Conservation (phyloP, 2,329 filamentous ascomycete genomes). For the Cladophialophora immunda region DNA sequence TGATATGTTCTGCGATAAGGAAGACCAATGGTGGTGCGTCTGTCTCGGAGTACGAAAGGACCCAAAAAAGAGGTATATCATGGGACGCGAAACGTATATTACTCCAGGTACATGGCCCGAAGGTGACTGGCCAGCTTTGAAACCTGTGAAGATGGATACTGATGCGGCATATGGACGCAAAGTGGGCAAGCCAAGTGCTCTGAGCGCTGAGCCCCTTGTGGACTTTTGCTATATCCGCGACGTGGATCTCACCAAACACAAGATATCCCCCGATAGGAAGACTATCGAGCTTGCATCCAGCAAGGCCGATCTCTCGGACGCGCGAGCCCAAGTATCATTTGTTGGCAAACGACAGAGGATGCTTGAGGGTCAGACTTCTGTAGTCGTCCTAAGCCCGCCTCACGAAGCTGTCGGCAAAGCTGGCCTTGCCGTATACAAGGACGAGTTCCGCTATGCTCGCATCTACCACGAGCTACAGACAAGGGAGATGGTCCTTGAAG, state of each 20-base stretch:
- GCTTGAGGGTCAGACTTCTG: conserved; percentile 30
- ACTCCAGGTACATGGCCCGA: conserved; percentile 43
- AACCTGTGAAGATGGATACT: conserved; percentile 26
- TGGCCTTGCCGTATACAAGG: conserved; percentile 24
- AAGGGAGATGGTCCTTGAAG: conserved; percentile 32
- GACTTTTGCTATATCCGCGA: conserved; percentile 44
- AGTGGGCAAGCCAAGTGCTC: conserved; percentile 2
- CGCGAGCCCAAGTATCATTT: conserved; percentile 39
- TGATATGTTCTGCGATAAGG: conserved; percentile 39
- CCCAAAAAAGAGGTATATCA: conserved; percentile 37
- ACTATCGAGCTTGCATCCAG: conserved; percentile 35
- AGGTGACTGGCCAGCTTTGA: conserved; percentile 40
- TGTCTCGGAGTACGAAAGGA: conserved; percentile 38
- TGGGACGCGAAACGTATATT: conserved; percentile 49
- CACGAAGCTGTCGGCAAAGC: neutral
- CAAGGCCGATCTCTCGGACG: conserved; percentile 34
- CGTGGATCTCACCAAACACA: conserved; percentile 38
- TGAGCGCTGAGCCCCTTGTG: conserved; percentile 24
- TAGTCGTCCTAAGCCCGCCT: neutral
- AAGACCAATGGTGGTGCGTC: conserved; percentile 40
- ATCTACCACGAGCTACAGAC: conserved; percentile 38
- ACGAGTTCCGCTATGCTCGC: conserved; percentile 39
- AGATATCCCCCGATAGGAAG: conserved; percentile 28
- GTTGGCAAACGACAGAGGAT: conserved; percentile 42
- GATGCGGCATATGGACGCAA: neutral